Evolutionary conservation across 768 basidiomycete genomes (phyloP).

Genomic region (Leccinum olivaceopallidum): DNA sequence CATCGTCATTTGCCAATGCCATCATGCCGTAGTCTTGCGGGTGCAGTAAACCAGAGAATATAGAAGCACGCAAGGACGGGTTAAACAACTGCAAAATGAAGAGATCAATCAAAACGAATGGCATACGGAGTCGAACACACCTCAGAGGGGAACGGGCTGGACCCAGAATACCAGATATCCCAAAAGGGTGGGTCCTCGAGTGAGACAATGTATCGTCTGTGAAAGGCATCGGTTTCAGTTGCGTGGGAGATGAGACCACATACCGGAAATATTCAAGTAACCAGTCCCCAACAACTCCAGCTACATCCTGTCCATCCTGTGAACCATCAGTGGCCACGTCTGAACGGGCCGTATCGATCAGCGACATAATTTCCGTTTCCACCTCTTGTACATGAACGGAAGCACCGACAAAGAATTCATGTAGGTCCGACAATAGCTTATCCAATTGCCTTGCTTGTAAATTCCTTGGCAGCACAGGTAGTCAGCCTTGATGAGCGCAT

Average conservation of each 20-base stretch:
- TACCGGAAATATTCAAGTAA: constrained; percentile 52
- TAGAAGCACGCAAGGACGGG: constrained; percentile 62
- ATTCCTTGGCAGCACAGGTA: constrained; percentile 35
- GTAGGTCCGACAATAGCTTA: constrained; percentile 42
- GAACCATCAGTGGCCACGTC: constrained; percentile 18
- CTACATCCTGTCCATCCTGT: constrained; percentile 21
- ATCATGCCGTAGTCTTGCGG: constrained; percentile 48
- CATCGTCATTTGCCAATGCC: constrained; percentile 5
- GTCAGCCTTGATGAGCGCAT: constrained; percentile 17
- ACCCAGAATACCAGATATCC: constrained; percentile 75
- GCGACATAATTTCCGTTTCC: constrained; percentile 37
- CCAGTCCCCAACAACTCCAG: constrained; percentile 46
- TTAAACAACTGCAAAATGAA: constrained; percentile 54
- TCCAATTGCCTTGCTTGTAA: constrained; percentile 36
- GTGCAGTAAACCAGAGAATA: constrained; percentile 60
- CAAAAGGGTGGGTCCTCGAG: constrained; percentile 57
- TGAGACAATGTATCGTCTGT: constrained; percentile 44
- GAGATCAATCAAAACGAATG: constrained; percentile 1
- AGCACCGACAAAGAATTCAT: constrained; percentile 38
- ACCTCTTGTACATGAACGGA: constrained; percentile 32
- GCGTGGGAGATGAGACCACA: constrained; percentile 14
- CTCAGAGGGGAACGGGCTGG: constrained; percentile 64
- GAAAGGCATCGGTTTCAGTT: constrained; percentile 4
- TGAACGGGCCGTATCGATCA: constrained; percentile 22
- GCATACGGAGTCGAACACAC: constrained; percentile 35